Evolutionary conservation across 768 basidiomycete genomes (phyloP).

Genomic region (Lactarius trivialis): DNA sequence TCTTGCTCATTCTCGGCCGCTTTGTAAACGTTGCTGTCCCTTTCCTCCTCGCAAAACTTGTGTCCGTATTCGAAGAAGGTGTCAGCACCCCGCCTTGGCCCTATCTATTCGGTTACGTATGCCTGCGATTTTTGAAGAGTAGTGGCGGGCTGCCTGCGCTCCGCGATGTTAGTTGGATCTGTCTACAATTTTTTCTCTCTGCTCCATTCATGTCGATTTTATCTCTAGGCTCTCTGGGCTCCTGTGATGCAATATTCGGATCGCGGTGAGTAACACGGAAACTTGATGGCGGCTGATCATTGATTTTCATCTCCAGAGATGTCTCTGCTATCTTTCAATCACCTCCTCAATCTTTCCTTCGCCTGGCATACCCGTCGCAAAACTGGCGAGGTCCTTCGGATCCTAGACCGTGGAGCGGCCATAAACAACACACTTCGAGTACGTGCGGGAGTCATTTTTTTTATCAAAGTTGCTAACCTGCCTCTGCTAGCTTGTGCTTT

Average conservation of each 20-base stretch:
- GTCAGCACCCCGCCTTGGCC: constrained; percentile 54
- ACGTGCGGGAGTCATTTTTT: neutral
- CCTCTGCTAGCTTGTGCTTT: constrained; percentile 58
- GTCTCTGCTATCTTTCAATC: constrained; percentile 80
- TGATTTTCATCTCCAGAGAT: constrained; percentile 47
- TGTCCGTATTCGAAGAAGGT: constrained; percentile 47
- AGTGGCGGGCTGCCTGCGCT: constrained; percentile 69
- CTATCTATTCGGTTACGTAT: constrained; percentile 61
- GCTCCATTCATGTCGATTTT: neutral
- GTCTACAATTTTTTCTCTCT: neutral
- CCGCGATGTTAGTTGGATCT: constrained; percentile 33
- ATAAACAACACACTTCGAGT: constrained; percentile 80
- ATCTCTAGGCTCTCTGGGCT: constrained; percentile 60
- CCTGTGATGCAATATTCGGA: constrained; percentile 90
- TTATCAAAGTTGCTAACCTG: constrained; percentile 2
- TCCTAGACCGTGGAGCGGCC: constrained; percentile 76
- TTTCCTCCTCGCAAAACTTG: constrained; percentile 58
- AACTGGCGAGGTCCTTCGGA: constrained; percentile 79
- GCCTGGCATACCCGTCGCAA: constrained; percentile 77
- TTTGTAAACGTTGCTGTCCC: constrained; percentile 72
- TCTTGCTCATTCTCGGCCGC: constrained; percentile 67
- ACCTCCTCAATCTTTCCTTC: constrained; percentile 80
- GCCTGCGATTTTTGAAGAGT: constrained; percentile 67
- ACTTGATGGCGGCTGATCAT: neutral
- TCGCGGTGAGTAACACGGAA: constrained; percentile 37